A percentile compares a stretch with the other conserved stretches of the same genome.
Conservation (phyloP, 192 early-diverging fungal species). For the Backusella psychrophila region DNA sequence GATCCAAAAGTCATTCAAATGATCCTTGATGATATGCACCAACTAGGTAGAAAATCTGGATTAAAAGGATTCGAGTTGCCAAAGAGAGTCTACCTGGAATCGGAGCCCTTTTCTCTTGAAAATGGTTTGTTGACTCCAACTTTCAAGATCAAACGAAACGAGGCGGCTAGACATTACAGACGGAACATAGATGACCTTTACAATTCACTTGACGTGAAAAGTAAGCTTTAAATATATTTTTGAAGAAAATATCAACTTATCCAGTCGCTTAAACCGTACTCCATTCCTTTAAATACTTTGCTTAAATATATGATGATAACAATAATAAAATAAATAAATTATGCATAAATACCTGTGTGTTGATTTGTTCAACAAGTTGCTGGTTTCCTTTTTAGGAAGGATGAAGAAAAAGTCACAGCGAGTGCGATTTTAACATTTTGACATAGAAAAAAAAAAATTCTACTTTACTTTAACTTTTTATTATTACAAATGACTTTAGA, state of each 20-base stretch:
- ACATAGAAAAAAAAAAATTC: neutral
- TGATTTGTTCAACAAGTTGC: neutral
- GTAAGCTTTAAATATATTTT: neutral
- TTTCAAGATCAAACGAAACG: constrained; percentile 30
- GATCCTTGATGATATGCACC: constrained; percentile 52
- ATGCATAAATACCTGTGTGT: neutral
- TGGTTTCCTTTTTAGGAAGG: neutral
- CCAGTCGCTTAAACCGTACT: neutral
- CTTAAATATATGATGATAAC: neutral
- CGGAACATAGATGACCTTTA: neutral
- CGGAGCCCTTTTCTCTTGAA: constrained; percentile 74
- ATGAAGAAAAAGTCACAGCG: neutral
- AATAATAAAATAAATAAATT: neutral
- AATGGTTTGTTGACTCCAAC: constrained; percentile 84
- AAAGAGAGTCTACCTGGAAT: constrained; percentile 69
- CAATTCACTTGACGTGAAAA: neutral
- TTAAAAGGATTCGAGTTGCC: constrained; percentile 70
- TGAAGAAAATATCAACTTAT: neutral
- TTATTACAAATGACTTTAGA: neutral
- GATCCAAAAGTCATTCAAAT: constrained; percentile 46
- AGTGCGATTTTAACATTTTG: neutral
- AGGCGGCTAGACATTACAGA: neutral
- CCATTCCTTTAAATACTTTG: neutral
- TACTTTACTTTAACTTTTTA: neutral
- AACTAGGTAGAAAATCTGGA: constrained; percentile 45